Base-by-base conservation (phyloP, 2,329 filamentous ascomycete species). In the Nemania serpens region DNA sequence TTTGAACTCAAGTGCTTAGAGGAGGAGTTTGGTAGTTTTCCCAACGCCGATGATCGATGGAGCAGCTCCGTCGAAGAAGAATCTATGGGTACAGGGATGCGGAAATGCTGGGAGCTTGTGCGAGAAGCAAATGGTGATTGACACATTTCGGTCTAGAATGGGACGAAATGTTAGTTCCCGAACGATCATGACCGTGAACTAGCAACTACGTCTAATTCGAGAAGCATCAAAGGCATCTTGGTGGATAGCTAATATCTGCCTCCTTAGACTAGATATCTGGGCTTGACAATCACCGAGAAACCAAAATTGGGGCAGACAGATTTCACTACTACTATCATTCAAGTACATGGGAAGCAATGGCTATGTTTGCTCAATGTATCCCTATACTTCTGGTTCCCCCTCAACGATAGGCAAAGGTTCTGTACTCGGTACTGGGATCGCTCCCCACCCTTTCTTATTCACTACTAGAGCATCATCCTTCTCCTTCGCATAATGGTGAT, bases 1-100 rank as follows among this genome's bases (percentile, higher is more conserved):
- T 84, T 85, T 61, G 73, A 75, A 12, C 12, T 81, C 3, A 69
- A 72, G 2, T 46, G 51, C 29, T 51, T 51, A 17, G 42, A 61
- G 5, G 52, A 34, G 10, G 65, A 64, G 49, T 22, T 56, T n/a
- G 29, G 45, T 4, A 29, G 34, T 13, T 29, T 59, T 3, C 56
- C 64, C 50, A 55, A 29, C 2, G 47, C 49, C 36, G 55, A 58
- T 45, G 57, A 61, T 45, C 74, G 74, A 29, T 82, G 81, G 77
- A 71, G 70, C 1, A 67, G 71, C 2, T 74, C 76, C 7, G 74
- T 83, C 1, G 82, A 84, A 2, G 68, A 66, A 1, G 81, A 82
- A 68, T 82, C 82, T 0, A 85, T 86, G 83, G 83, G 83, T 0
- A 85, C 83, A 0, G 83, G 83, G 0, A 85, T 86, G 83, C 76